Conservation (phyloP, 192 early-diverging fungal species). For the Entrophospora sp. region DNA sequence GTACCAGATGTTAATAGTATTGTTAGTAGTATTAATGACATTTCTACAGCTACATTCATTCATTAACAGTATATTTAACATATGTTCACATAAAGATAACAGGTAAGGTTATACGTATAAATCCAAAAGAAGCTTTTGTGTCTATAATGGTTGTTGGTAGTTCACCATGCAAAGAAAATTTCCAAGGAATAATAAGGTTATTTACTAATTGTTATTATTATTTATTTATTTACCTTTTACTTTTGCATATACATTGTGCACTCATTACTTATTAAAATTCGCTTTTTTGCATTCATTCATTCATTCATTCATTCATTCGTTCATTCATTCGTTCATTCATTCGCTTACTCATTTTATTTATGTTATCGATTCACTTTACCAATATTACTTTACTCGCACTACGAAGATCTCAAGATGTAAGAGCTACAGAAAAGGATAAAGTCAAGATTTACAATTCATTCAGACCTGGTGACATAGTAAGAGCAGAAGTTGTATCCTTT, state of each 20-base stretch:
- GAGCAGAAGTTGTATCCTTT: constrained; percentile 57
- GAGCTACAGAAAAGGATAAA: constrained; percentile 89
- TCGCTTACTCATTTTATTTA: too few species aligned
- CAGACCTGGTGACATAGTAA: constrained; percentile 87
- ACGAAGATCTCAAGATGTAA: constrained; percentile 81
- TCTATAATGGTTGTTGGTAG: constrained; percentile 84
- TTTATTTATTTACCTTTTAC: too few species aligned
- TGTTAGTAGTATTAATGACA: constrained; percentile 59
- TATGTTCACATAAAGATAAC: too few species aligned
- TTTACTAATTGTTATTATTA: too few species aligned
- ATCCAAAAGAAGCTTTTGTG: constrained; percentile 73
- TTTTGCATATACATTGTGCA: too few species aligned
- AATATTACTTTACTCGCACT: not conserved
- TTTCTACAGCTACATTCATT: not conserved
- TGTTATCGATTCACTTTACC: not conserved
- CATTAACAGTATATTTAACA: too few species aligned
- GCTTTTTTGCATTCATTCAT: too few species aligned
- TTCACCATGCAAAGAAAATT: constrained; percentile 72
- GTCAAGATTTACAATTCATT: constrained; percentile 87
- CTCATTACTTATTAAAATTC: too few species aligned
- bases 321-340: too few species aligned
- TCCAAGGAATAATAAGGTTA: constrained; percentile 74
- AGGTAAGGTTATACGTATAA: constrained; percentile 81
- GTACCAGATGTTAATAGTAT: too few species aligned
- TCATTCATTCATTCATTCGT: too few species aligned